These are phyloP conservation scores for Phytophthora kernoviae DNA, from an alignment of 352 stramenopile species.

Conservation along the genomic window DNA sequence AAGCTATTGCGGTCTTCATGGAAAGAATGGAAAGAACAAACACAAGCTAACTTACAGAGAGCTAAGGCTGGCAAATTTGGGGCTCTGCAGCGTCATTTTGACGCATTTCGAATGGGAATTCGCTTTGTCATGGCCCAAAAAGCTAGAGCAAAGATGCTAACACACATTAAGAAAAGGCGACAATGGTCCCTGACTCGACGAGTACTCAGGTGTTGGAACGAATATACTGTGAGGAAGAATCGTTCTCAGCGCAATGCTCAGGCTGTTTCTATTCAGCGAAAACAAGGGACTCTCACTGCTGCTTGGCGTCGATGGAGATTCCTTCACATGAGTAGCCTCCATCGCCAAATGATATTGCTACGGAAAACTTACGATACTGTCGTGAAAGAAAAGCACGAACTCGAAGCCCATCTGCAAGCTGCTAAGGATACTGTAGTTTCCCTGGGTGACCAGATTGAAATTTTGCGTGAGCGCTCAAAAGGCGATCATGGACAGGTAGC, in stretches of 20 bases:
- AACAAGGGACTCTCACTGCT: slow-evolving; percentile 15
- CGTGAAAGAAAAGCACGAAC: slow-evolving; percentile 42
- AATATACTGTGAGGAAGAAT: slow-evolving; percentile 17
- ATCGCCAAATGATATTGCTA: slow-evolving; percentile 20
- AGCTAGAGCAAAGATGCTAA: slow-evolving; percentile 27
- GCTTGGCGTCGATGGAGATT: slow-evolving; percentile 55
- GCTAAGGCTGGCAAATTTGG: slow-evolving; percentile 54
- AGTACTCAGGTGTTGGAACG: slow-evolving; percentile 29
- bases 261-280: slow-evolving; percentile 23
- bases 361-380: slow-evolving; percentile 15
- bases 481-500: slow-evolving; percentile 32
- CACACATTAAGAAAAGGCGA: slow-evolving; percentile 31
- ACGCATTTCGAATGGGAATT: slow-evolving; percentile 50
- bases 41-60: slow-evolving; percentile 41
- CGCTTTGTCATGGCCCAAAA: slow-evolving; percentile 27
- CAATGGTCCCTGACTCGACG: slow-evolving; percentile 25
- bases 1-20: slow-evolving; percentile 67
- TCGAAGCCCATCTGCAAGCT: slow-evolving; percentile 53
- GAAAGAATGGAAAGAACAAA: slow-evolving; percentile 50
- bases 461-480: slow-evolving; percentile 33
- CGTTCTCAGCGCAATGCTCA: slow-evolving; percentile 23
- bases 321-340: slow-evolving; percentile 20
- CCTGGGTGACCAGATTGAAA: slow-evolving; percentile 43
- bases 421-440: slow-evolving; percentile 41
- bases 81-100: slow-evolving; percentile 52